Evolutionary conservation across 1,284 basidiomycete genomes (phyloP).

Genomic region (Leucoagaricus sp.): DNA sequence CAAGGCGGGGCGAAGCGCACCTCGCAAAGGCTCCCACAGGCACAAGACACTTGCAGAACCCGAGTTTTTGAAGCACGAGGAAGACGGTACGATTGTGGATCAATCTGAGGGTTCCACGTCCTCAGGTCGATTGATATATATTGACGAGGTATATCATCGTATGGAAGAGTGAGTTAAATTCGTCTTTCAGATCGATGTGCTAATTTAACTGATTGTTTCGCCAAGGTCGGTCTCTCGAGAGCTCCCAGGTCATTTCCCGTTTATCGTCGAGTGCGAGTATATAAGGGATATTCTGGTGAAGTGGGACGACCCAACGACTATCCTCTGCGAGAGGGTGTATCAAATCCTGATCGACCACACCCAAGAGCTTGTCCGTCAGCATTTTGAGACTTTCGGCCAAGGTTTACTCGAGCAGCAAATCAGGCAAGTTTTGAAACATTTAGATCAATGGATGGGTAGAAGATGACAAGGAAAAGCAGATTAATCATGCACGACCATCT

Average conservation of each 20-base stretch:
- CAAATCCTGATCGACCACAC: constrained; percentile 19
- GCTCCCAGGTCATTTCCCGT: constrained; percentile 29
- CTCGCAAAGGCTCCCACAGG: too few species aligned
- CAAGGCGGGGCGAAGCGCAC: too few species aligned
- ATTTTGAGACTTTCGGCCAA: constrained; percentile 23
- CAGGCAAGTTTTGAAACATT: constrained; percentile 14
- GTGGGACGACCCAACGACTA: constrained; percentile 23
- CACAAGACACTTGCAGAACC: constrained; percentile 19
- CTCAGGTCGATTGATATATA: constrained; percentile 10
- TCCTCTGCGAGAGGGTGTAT: constrained; percentile 23
- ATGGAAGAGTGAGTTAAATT: constrained; percentile 13
- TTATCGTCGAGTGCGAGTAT: constrained; percentile 26
- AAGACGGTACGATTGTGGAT: constrained; percentile 9
- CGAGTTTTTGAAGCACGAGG: constrained; percentile 30
- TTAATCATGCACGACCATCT: constrained; percentile 43
- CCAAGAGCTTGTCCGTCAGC: constrained; percentile 16
- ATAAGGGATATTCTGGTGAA: constrained; percentile 23
- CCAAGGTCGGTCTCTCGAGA: constrained; percentile 32
- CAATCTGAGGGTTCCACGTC: neutral
- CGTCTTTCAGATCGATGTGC: neutral
- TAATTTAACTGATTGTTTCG: neutral
- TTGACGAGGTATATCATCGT: constrained; percentile 20
- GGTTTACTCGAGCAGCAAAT: constrained; percentile 22
- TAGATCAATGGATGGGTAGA: neutral
- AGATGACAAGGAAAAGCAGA: neutral